These are phyloP conservation scores for Cadophora luteo-olivacea DNA, from an alignment of 2,329 filamentous ascomycete genomes.

Conservation along the genomic window DNA sequence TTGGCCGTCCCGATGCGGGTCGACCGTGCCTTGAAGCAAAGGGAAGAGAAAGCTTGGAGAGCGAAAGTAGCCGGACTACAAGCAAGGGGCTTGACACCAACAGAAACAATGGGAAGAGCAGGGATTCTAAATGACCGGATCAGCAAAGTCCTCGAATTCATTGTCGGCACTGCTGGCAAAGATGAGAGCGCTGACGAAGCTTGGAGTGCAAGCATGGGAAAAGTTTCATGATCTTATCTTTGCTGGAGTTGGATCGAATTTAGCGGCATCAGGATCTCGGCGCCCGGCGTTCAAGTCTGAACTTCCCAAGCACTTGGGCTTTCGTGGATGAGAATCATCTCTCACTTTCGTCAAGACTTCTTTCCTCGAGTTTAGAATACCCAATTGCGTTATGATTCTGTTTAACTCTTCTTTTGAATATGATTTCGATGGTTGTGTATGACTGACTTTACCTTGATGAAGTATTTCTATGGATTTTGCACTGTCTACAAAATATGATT, in stretches of 20 bases:
- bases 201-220: conserved; percentile 41
- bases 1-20: conserved; percentile 49
- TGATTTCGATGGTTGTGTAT: neutral
- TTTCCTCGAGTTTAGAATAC: neutral
- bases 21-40: conserved; percentile 47
- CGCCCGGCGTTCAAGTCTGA: conserved; percentile 22
- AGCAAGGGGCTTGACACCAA: conserved; percentile 43
- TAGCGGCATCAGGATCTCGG: conserved; percentile 27
- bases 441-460: neutral
- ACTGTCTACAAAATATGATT: neutral
- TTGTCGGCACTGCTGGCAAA: conserved; percentile 49
- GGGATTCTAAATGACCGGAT: conserved; percentile 49
- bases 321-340: neutral
- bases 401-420: neutral
- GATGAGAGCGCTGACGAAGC: conserved; percentile 48
- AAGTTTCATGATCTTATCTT: conserved; percentile 23
- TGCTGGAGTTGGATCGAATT: conserved; percentile 16
- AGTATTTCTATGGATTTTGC: neutral
- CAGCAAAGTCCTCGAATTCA: conserved; percentile 48
- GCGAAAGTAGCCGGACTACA: conserved; percentile 47
- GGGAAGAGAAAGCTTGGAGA: conserved; percentile 48
- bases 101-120: conserved; percentile 39
- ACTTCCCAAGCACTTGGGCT: conserved; percentile 11
- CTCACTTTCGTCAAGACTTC: neutral
- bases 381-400: conserved; percentile 6